Base-by-base conservation (phyloP, 148 eudicot species). In the Suaeda aralocaspica region DNA sequence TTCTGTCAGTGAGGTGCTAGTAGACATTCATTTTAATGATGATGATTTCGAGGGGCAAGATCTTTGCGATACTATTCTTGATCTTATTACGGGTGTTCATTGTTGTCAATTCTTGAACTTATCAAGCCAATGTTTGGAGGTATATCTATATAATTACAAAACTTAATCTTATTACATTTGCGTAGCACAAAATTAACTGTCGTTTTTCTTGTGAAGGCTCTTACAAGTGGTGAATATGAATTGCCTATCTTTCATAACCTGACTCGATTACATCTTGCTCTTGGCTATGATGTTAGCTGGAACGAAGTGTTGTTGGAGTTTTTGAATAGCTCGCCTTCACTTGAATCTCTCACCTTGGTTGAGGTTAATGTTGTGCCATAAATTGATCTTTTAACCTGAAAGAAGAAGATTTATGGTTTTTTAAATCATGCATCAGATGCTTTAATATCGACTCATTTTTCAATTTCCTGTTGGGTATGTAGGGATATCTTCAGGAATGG, bases 71-170 rank as follows among this genome's bases (percentile, higher is more conserved):
- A 39, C 63, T 19, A 42, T 72, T 12, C 69, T 64, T 29, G 53
- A 64, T 42, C 63, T 72, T 55, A 29, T 72, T 42, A 44, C 1
- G 6, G 76, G 76, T 41, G 31, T 64, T 22, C 10, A 64, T 45
- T 48, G 51, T 42, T 76, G 79, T 67, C 21, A 49, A 26, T 39
- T 42, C 44, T 46, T 76, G 74, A 14, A 69, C 66, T 64, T 76
- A 46, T 76, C 79, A 31, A n/a, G 70, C 41, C 79, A 69, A 25
- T 76, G 79, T 60, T 39, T 76, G 21, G 75, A 70, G 79, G 79
- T 71, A 75, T 51, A 41, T 25, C 9, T 56, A 5, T 19, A 19
- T 30, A 6, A 4, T 31, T 30, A 2, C 50, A 11, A 18, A 59
- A 59, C 8, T 31, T 59, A 3, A 18, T 33, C 29, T 0, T 12